These are phyloP conservation scores for Metschnikowia cerradonensis DNA, from an alignment of 805 yeast genomes.

Conservation along the genomic window DNA sequence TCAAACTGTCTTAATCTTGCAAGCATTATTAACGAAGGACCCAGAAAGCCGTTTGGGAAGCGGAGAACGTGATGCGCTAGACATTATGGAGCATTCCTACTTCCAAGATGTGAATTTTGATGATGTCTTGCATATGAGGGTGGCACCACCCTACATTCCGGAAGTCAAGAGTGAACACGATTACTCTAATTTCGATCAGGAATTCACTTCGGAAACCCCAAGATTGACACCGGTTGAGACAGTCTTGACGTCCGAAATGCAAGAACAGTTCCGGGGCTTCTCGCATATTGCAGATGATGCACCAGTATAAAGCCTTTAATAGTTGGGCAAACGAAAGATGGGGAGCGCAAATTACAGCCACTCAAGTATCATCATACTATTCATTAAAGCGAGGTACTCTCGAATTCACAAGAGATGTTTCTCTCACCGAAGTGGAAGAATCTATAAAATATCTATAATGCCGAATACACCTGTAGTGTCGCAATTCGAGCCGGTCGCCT, in stretches of 20 bases:
- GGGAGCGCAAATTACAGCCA: background rate
- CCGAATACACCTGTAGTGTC: background rate
- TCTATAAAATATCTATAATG: constrained; percentile 2
- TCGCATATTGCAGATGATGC: constrained; percentile 75
- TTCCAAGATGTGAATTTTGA: constrained; percentile 88
- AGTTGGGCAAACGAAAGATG: background rate
- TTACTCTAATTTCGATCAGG: constrained; percentile 89
- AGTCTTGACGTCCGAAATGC: constrained; percentile 77
- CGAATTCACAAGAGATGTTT: background rate
- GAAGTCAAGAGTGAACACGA: constrained; percentile 84
- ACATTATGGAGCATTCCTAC: constrained; percentile 93
- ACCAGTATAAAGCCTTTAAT: constrained; percentile 22
- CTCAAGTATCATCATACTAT: background rate
- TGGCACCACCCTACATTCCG: constrained; percentile 88
- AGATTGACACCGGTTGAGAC: constrained; percentile 93
- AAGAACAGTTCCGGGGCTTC: constrained; percentile 96
- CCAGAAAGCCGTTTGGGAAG: constrained; percentile 82
- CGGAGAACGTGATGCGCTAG: constrained; percentile 84
- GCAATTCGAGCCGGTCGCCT: background rate
- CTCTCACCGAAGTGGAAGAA: background rate
- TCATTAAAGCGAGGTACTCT: background rate
- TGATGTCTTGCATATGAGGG: constrained; percentile 65
- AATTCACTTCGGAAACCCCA: constrained; percentile 91
- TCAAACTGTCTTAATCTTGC: constrained; percentile 90
- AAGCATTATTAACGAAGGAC: constrained; percentile 85